Conservation (phyloP, 2,329 filamentous ascomycete species). For the Xylariaceae sp. region DNA sequence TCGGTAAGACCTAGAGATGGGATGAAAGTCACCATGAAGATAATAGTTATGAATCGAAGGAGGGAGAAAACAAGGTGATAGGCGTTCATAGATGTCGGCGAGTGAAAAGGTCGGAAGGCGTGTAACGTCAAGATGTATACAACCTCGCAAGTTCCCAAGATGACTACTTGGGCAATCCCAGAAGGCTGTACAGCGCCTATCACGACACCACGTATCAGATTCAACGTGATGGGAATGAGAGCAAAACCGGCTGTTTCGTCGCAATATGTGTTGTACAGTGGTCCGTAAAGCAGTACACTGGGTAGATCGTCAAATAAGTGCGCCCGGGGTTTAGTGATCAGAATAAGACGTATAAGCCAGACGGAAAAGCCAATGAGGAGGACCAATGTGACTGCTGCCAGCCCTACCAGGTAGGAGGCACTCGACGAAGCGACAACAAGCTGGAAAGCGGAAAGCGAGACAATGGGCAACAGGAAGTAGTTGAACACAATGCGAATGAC, state of each 20-base stretch:
- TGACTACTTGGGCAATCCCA: slow-evolving; percentile 86
- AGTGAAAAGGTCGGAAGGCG: slow-evolving; percentile 85
- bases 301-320: slow-evolving; percentile 91
- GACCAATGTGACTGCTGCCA: slow-evolving; percentile 72
- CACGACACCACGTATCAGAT: slow-evolving; percentile 79
- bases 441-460: slow-evolving; percentile 86
- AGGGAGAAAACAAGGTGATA: slow-evolving; percentile 84
- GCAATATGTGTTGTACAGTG: slow-evolving; percentile 95
- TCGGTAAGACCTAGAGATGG: slow-evolving; percentile 76
- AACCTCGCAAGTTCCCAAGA: slow-evolving; percentile 91
- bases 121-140: slow-evolving; percentile 82
- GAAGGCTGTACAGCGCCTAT: slow-evolving; percentile 91
- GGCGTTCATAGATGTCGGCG: slow-evolving; percentile 93
- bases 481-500: slow-evolving; percentile 85
- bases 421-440: slow-evolving; percentile 70
- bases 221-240: slow-evolving; percentile 79
- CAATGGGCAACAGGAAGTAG: slow-evolving; percentile 83
- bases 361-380: slow-evolving; percentile 67
- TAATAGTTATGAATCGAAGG: slow-evolving; percentile 69
- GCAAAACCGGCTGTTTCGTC: slow-evolving; percentile 91
- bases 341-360: slow-evolving; percentile 80
- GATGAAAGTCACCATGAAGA: slow-evolving; percentile 79
- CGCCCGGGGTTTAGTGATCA: slow-evolving; percentile 74
- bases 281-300: slow-evolving; percentile 84
- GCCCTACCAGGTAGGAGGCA: slow-evolving; percentile 64